Conservation (phyloP, 108 stramenopile genomes). For the Aurantiochytrium sp. region DNA sequence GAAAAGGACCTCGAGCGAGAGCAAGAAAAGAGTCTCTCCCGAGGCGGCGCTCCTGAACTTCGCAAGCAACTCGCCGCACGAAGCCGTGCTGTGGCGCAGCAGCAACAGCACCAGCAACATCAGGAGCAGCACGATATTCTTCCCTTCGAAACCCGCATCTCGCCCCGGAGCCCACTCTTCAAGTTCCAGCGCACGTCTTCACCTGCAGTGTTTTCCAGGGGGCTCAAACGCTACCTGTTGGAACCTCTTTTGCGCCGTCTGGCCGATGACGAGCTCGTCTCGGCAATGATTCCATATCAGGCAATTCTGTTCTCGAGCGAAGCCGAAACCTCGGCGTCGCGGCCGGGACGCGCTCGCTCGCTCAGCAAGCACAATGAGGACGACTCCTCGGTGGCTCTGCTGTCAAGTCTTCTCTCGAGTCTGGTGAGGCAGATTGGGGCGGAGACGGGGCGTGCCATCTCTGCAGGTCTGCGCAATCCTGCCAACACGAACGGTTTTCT, state of each 20-base stretch:
- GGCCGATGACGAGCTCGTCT: constrained; percentile 7
- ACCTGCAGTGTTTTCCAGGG: not conserved
- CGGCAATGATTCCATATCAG: not conserved
- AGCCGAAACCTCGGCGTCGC: not conserved
- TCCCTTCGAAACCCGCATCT: not conserved
- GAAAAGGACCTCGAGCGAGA: not conserved
- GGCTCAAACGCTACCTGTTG: not conserved
- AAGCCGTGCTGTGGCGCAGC: not conserved
- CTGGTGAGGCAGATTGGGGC: constrained; percentile 7
- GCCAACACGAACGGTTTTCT: constrained; percentile 21
- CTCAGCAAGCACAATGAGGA: not conserved
- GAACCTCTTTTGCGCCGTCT: not conserved
- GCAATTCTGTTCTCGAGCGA: not conserved
- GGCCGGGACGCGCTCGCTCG: not conserved
- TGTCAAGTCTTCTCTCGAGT: not conserved
- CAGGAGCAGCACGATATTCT: not conserved
- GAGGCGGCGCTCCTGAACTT: not conserved
- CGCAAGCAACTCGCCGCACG: not conserved
- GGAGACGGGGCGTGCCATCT: not conserved
- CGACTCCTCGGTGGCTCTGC: not conserved
- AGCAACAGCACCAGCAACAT: not conserved
- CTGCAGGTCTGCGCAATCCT: not conserved
- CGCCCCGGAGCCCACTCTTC: not conserved
- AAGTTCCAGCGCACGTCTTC: not conserved
- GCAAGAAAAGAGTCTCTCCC: too few relatives aligned